Evolutionary conservation across 2,329 filamentous ascomycete genomes (phyloP).

Genomic region (Ceratocystis huliohia): DNA sequence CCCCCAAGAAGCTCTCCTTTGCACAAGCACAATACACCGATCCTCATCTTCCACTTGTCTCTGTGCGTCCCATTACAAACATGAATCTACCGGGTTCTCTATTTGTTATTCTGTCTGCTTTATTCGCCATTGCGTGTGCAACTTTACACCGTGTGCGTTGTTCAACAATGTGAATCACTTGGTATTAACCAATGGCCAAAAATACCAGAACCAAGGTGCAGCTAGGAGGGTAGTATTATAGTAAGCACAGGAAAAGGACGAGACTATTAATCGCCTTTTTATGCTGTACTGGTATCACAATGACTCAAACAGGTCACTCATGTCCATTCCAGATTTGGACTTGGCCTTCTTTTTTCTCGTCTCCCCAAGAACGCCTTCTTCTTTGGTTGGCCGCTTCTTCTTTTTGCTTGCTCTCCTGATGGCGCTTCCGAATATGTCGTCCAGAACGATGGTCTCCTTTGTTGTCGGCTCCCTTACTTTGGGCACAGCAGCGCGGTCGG

Average conservation of each 20-base stretch:
- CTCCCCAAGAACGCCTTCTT: not conserved
- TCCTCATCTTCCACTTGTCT: not conserved
- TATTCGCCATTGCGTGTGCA: not conserved
- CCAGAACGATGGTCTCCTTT: conserved; percentile 2
- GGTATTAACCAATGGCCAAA: not conserved
- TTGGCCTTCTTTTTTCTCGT: conserved; percentile 42
- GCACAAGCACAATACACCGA: not conserved
- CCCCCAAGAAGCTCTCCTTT: not conserved
- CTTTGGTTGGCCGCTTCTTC: conserved; percentile 26
- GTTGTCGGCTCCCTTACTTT: not conserved
- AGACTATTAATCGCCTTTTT: not conserved
- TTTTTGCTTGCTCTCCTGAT: conserved; percentile 24
- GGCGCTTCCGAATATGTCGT: conserved; percentile 15
- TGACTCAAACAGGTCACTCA: conserved; percentile 45
- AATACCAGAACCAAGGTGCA: not conserved
- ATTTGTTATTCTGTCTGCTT: not conserved
- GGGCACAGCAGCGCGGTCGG: not conserved
- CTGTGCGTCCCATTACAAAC: not conserved
- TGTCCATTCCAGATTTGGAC: conserved; percentile 34
- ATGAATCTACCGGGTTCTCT: too few species aligned
- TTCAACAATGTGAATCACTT: not conserved
- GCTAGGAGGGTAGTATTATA: not conserved
- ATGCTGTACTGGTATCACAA: conserved; percentile 27
- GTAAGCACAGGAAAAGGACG: not conserved
- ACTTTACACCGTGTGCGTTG: not conserved